Conservation (phyloP, 345 rosid genomes). For the Erodium maritimum region DNA sequence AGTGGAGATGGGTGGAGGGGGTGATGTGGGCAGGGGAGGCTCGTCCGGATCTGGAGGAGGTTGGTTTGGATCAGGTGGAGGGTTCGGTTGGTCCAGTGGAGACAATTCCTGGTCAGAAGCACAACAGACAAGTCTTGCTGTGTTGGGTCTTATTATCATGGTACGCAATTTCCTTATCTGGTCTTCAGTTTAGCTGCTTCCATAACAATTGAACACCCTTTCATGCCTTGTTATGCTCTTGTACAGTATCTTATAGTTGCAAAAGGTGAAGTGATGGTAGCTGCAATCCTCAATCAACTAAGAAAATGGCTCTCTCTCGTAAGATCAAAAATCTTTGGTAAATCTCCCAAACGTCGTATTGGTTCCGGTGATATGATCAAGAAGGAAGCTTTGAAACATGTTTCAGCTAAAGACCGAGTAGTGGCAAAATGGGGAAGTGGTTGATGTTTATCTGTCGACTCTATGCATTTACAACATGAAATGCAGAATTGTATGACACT, state of each 20-base stretch:
- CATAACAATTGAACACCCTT: background rate
- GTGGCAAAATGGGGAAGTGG: conserved; percentile 73
- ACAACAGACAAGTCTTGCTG: conserved; percentile 49
- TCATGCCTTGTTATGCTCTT: conserved; percentile 5
- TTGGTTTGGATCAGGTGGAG: conserved; percentile 79
- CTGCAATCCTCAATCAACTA: conserved; percentile 58
- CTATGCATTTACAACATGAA: background rate
- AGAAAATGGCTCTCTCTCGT: conserved; percentile 42
- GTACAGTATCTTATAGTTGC: conserved; percentile 61
- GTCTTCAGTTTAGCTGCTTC: background rate
- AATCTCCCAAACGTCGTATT: conserved; percentile 12
- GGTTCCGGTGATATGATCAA: conserved; percentile 16
- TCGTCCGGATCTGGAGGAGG: conserved; percentile 91
- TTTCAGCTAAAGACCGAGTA: conserved; percentile 71
- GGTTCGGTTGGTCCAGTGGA: conserved; percentile 61
- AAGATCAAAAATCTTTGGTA: conserved; percentile 33
- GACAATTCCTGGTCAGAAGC: conserved; percentile 73
- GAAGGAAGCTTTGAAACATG: conserved; percentile 22
- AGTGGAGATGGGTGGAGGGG: conserved; percentile 66
- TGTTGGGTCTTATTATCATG: conserved; percentile 51
- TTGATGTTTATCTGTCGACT: conserved; percentile 17
- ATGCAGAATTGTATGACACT: no score
- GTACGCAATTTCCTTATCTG: conserved; percentile 25
- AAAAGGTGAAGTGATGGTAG: conserved; percentile 62
- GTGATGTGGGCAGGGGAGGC: conserved; percentile 54